Evolutionary conservation across 306 rosid genomes (phyloP).

Genomic region (Echinosophora koreensis): DNA sequence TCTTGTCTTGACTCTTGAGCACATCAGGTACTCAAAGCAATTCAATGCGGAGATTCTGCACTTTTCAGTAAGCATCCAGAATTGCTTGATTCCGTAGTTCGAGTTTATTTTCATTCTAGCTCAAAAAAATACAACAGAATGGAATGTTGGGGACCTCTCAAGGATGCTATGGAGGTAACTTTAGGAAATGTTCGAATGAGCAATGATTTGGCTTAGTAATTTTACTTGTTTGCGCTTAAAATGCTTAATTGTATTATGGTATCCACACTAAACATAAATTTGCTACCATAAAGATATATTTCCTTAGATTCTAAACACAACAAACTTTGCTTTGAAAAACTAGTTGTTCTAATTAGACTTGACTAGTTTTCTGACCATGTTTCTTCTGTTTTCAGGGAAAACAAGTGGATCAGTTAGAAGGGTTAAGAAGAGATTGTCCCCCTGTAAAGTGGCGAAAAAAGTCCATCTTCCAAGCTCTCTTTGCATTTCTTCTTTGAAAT

Average conservation of each 20-base stretch:
- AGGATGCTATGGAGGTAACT: conserved; percentile 80
- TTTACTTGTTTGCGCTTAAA: conserved; percentile 22
- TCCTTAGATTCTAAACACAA: not conserved
- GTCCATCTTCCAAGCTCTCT: conserved; percentile 85
- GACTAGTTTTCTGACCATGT: conserved; percentile 13
- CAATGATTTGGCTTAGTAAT: not conserved
- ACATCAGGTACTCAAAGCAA: conserved; percentile 83
- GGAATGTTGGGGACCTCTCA: conserved; percentile 96
- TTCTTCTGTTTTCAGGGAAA: conserved; percentile 61
- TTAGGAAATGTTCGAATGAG: not conserved
- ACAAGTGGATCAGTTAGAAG: conserved; percentile 61
- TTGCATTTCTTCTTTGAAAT: conserved; percentile 83
- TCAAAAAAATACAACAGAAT: conserved; percentile 73
- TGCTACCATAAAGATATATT: conserved; percentile 14
- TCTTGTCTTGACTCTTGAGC: conserved; percentile 35
- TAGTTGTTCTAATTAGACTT: not conserved
- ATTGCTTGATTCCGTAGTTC: conserved; percentile 72
- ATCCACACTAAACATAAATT: not conserved
- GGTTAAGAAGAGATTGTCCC: conserved; percentile 53
- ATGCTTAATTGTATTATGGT: conserved; percentile 13
- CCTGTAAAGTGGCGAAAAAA: conserved; percentile 59
- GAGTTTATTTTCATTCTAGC: conserved; percentile 91
- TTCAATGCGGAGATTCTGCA: conserved; percentile 77
- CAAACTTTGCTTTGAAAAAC: not conserved
- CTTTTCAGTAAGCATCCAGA: conserved; percentile 81